Percentiles rank a stretch among this genome's conserved stretches.
phyloP scores from a whole-genome alignment of 1,284 basidiomycete species.

The Ustilago sp. region DNA sequence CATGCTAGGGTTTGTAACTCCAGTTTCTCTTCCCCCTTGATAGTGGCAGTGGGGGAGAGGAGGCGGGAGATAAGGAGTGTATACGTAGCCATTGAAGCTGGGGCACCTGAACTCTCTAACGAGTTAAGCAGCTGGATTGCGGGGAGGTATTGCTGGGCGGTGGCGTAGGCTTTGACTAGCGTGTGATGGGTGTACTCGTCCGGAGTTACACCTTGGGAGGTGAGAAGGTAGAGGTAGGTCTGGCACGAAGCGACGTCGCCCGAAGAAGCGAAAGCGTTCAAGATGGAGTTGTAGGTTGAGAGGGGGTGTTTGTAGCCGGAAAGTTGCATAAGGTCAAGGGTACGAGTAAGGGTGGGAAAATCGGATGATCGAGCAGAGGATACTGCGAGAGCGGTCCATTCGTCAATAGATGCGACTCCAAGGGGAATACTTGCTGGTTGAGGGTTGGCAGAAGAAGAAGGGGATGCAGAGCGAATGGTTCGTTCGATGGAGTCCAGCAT shows the following conservation, averaged over 20 bases:
- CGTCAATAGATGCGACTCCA: conserved; percentile 44
- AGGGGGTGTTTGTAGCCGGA: conserved; percentile 30
- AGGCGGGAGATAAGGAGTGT: conserved; percentile 59
- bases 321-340: conserved; percentile 42
- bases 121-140: conserved; percentile 55
- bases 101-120: conserved; percentile 46
- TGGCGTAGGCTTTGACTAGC: conserved; percentile 57
- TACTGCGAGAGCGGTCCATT: conserved; percentile 59
- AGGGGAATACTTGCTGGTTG: conserved; percentile 19
- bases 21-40: conserved; percentile 19
- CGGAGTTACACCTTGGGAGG: conserved; percentile 31
- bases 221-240: conserved; percentile 31
- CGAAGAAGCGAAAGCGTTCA: conserved; percentile 73
- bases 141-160: conserved; percentile 21
- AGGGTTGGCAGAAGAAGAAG: background rate
- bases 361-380: conserved; percentile 47
- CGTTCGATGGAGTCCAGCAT: conserved; percentile 45
- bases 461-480: conserved; percentile 19
- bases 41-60: conserved; percentile 1
- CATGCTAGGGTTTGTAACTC: conserved; percentile 71
- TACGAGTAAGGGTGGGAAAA: conserved; percentile 18
- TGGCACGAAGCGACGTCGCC: conserved; percentile 71
- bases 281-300: conserved; percentile 69
- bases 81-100: conserved; percentile 62
- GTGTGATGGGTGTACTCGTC: conserved; percentile 56